A percentile compares a stretch with the other conserved stretches of the same genome.
phyloP scores from a whole-genome alignment of 441 rosid genomes.

The Gossypium trilobum region DNA sequence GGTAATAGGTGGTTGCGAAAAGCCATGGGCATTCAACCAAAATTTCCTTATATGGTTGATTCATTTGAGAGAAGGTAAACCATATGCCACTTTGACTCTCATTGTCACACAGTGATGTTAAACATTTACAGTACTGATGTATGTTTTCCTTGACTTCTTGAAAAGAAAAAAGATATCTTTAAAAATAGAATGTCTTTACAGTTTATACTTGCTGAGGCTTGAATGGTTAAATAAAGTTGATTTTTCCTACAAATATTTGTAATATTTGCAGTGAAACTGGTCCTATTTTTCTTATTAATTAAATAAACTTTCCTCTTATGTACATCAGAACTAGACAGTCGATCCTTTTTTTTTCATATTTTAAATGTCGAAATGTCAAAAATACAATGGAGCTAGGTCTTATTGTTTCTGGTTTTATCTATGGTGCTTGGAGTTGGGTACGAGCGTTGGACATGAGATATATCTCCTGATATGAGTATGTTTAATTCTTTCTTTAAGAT shows the following conservation, averaged over 20 bases:
- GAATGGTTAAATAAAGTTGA: not conserved
- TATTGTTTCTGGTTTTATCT: not conserved
- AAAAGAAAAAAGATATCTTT: not conserved
- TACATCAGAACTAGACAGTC: not conserved
- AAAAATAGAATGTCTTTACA: not conserved
- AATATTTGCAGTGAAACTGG: not conserved
- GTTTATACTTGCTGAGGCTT: not conserved
- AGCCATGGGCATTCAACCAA: slow-evolving; percentile 88
- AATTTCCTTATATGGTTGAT: slow-evolving; percentile 81
- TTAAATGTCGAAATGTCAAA: not conserved
- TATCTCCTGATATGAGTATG: not conserved
- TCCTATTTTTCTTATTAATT: not conserved
- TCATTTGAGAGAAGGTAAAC: slow-evolving; percentile 84
- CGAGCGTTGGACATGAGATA: not conserved
- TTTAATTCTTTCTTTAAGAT: not conserved
- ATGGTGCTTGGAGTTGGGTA: not conserved
- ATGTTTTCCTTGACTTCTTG: not conserved
- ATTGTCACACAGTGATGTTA: not conserved
- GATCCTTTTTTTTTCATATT: not conserved
- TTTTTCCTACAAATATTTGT: not conserved
- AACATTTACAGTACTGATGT: not conserved
- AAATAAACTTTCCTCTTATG: not conserved
- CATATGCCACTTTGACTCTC: not conserved
- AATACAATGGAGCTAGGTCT: not conserved
- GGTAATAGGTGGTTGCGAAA: slow-evolving; percentile 94